These are phyloP conservation scores for Corchorus olitorius DNA, from an alignment of 345 rosid species.

Conservation along the genomic window DNA sequence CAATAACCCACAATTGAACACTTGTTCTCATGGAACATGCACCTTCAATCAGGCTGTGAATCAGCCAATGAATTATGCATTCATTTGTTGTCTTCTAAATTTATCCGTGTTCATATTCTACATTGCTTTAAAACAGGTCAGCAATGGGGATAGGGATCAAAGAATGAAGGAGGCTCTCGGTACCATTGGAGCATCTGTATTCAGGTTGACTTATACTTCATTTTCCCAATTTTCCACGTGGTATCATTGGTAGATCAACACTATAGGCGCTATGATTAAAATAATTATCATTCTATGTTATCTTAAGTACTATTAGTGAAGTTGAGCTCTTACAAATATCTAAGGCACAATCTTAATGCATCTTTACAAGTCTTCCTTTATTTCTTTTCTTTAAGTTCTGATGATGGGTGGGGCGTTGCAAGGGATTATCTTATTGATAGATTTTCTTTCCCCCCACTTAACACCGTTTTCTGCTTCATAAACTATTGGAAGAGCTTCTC, in stretches of 20 bases:
- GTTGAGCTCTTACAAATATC: background rate
- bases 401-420: background rate
- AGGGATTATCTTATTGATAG: background rate
- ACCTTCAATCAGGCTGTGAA: background rate
- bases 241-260: background rate
- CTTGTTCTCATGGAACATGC: slow-evolving; percentile 1
- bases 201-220: slow-evolving; percentile 56
- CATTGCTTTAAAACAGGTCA: slow-evolving; percentile 50
- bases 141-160: slow-evolving; percentile 69
- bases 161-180: slow-evolving; percentile 71
- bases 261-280: background rate
- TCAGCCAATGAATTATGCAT: background rate
- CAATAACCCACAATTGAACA: background rate
- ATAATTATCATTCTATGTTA: background rate
- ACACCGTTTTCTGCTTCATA: background rate
- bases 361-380: background rate
- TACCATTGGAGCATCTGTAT: slow-evolving; percentile 98
- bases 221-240: background rate
- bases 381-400: background rate
- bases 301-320: background rate
- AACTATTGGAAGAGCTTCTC: background rate
- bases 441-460: background rate
- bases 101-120: background rate
- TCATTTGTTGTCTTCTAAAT: slow-evolving; percentile 5
- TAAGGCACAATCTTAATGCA: background rate